Conservation (phyloP, 2,329 filamentous ascomycete species). For the Penicillium sp. region DNA sequence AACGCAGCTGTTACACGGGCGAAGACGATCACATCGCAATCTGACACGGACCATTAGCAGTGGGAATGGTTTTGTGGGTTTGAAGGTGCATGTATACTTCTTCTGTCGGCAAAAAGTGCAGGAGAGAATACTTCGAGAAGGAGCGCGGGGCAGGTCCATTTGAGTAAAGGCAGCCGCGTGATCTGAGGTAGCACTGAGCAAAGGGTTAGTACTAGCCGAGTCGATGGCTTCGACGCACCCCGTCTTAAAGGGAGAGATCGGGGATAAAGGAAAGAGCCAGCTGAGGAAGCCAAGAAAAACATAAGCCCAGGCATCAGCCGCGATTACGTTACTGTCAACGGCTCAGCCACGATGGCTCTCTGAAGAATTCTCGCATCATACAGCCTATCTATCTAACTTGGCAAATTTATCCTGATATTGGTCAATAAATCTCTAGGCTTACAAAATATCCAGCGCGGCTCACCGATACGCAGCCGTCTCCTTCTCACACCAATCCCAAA, state of each 20-base stretch:
- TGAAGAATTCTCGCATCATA: neutral
- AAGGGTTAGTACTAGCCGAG: neutral
- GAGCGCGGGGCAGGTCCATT: neutral
- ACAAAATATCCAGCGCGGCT: neutral
- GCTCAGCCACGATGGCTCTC: neutral
- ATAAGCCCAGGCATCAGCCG: neutral
- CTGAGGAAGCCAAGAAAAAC: neutral
- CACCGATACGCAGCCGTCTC: constrained; percentile 1
- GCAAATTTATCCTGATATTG: neutral
- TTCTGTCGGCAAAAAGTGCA: constrained; percentile 14
- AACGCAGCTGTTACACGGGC: constrained; percentile 7
- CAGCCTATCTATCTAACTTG: neutral
- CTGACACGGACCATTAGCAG: neutral
- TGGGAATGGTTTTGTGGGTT: neutral
- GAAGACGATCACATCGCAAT: constrained; percentile 9
- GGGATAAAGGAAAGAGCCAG: neutral
- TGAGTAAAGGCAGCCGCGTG: neutral
- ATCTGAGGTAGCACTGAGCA: neutral
- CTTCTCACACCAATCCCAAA: constrained; percentile 46
- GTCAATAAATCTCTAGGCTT: neutral
- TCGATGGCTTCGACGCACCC: neutral
- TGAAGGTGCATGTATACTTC: constrained; percentile 1
- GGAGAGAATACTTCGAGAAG: constrained; percentile 6
- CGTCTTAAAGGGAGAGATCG: neutral
- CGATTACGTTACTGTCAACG: neutral